Conservation (phyloP, 306 rosid genomes). For the Quercus cerris region DNA sequence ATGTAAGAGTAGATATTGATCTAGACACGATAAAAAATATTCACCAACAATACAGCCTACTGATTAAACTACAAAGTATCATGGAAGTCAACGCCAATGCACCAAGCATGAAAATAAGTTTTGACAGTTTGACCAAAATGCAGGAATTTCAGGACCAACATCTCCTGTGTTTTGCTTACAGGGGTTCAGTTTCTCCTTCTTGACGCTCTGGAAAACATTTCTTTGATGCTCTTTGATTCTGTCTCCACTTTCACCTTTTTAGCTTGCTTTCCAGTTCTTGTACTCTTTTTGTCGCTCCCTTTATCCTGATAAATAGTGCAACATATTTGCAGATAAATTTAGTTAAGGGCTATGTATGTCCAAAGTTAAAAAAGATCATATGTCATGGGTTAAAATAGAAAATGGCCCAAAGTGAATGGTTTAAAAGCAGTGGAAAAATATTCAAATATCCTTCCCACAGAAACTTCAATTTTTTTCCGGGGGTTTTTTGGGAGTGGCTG, state of each 20-base stretch:
- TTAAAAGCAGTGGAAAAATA: no score
- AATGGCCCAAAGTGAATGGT: no score
- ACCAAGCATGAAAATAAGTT: not conserved
- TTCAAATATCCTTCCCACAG: no score
- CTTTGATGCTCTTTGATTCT: constrained; percentile 70
- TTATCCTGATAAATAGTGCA: constrained; percentile 42
- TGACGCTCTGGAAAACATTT: constrained; percentile 74
- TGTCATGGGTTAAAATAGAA: no score
- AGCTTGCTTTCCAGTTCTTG: constrained; percentile 56
- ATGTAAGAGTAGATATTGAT: not conserved
- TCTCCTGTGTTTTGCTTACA: not conserved
- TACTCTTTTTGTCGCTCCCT: constrained; percentile 33
- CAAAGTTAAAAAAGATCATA: not conserved
- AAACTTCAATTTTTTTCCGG: no score
- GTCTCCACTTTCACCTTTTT: constrained; percentile 76
- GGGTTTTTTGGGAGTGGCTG: no score
- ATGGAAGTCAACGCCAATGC: not conserved
- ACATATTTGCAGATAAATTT: no score
- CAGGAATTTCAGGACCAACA: not conserved
- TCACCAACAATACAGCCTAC: no score
- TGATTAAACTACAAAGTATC: not conserved
- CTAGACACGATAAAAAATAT: no score
- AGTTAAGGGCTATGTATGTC: not conserved
- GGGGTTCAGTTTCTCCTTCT: constrained; percentile 47
- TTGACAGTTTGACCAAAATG: not conserved